phyloP scores from a whole-genome alignment of 768 basidiomycete species.

The Trametes sanguinea region DNA sequence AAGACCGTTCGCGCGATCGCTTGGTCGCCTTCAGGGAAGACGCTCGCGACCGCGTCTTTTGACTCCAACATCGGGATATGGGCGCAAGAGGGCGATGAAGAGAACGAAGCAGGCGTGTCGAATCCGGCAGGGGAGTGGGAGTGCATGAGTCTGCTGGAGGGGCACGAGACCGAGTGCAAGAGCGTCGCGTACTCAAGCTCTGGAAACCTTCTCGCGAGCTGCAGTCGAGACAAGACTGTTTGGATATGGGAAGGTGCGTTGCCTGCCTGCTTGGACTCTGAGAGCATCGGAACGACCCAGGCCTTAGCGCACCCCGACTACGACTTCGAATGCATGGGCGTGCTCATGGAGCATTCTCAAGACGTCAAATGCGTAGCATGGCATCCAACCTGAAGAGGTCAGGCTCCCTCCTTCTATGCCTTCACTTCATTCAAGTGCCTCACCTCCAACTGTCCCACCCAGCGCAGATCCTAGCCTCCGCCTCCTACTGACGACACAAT shows the following conservation, averaged over 20 bases:
- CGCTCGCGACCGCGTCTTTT: constrained; percentile 90
- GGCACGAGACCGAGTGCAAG: constrained; percentile 98
- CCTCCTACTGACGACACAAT: constrained; percentile 97
- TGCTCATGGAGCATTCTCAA: constrained; percentile 95
- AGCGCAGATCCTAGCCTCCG: constrained; percentile 88
- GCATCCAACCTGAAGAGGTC: constrained; percentile 96
- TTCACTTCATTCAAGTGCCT: neutral
- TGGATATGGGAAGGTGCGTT: constrained; percentile 96
- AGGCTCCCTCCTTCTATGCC: constrained; percentile 17
- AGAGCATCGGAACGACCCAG: neutral
- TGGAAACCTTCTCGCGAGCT: constrained; percentile 86
- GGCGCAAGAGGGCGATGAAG: constrained; percentile 64
- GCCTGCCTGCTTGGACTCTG: neutral
- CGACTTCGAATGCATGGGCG: constrained; percentile 93
- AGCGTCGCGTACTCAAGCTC: constrained; percentile 79
- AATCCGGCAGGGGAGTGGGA: constrained; percentile 59
- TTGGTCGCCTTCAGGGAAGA: constrained; percentile 87
- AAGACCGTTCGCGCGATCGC: constrained; percentile 86
- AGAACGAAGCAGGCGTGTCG: constrained; percentile 33
- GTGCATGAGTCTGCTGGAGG: constrained; percentile 82
- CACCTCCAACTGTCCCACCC: constrained; percentile 18
- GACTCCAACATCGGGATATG: constrained; percentile 91
- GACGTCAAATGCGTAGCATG: constrained; percentile 95
- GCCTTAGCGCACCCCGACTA: constrained; percentile 79
- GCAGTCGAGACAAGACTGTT: constrained; percentile 94